Evolutionary conservation across 2,329 filamentous ascomycete species (phyloP).

Genomic region (Fusarium camptoceras): DNA sequence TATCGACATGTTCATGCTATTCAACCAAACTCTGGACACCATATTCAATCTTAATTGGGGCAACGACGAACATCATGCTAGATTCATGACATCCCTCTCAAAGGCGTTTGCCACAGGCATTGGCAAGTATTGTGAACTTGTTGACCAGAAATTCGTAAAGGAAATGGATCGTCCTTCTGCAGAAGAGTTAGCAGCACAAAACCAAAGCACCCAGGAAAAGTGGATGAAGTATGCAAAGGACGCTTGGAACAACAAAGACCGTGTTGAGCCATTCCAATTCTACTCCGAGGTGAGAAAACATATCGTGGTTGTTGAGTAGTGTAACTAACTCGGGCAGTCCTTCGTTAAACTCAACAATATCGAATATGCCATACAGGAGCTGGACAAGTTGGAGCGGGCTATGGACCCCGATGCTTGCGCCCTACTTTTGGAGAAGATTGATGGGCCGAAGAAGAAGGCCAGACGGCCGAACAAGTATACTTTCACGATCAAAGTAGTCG

Average conservation of each 20-base stretch:
- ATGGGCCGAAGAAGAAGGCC: conserved; percentile 73
- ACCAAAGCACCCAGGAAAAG: conserved; percentile 88
- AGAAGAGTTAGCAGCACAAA: conserved; percentile 82
- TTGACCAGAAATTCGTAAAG: conserved; percentile 85
- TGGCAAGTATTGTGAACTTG: conserved; percentile 88
- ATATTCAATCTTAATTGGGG: conserved; percentile 90
- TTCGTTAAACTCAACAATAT: conserved; percentile 98
- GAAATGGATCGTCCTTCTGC: conserved; percentile 95
- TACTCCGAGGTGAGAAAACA: conserved; percentile 79
- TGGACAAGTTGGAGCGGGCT: conserved; percentile 88
- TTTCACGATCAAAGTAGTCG: conserved; percentile 98
- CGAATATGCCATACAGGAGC: conserved; percentile 90
- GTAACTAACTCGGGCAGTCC: conserved; percentile 68
- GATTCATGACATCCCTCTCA: conserved; percentile 94
- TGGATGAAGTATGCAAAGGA: conserved; percentile 95
- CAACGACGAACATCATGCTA: conserved; percentile 91
- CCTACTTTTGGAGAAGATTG: conserved; percentile 78
- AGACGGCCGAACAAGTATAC: conserved; percentile 88
- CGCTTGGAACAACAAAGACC: conserved; percentile 90
- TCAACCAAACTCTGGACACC: conserved; percentile 91
- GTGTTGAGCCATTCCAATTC: conserved; percentile 96
- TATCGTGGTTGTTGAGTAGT: not conserved
- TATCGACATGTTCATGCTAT: conserved; percentile 92
- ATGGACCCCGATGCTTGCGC: conserved; percentile 95
- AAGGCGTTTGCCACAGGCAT: conserved; percentile 87